A percentile compares a stretch with the other conserved stretches of the same genome.
phyloP scores from a whole-genome alignment of 495 filamentous ascomycete genomes.

The Tetracladium setigerum region DNA sequence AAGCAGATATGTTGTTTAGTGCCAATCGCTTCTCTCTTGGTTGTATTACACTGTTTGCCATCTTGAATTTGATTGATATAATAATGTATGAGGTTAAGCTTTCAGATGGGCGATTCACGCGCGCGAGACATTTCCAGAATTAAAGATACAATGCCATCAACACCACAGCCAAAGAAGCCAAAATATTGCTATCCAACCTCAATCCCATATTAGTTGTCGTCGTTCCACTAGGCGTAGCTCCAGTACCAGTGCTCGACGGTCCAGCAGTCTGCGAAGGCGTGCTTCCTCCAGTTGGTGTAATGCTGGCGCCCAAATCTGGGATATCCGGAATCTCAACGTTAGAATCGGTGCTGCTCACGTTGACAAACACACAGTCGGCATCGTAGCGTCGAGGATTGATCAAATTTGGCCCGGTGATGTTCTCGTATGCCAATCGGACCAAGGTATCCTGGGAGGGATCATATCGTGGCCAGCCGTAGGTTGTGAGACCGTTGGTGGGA shows the following conservation, averaged over 20 bases:
- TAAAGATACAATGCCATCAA: too few relatives aligned
- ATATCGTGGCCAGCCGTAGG: slow-evolving; percentile 30
- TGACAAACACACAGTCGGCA: slow-evolving; percentile 17
- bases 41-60: too few relatives aligned
- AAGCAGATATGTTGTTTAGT: too few relatives aligned
- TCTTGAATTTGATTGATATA: too few relatives aligned
- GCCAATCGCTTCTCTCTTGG: too few relatives aligned
- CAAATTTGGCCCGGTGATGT: slow-evolving; percentile 11
- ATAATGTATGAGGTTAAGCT: too few relatives aligned
- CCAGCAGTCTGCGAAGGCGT: not conserved
- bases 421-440: slow-evolving; percentile 16
- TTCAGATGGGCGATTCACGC: too few relatives aligned
- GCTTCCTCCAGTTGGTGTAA: slow-evolving; percentile 4
- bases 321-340: not conserved
- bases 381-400: slow-evolving; percentile 6
- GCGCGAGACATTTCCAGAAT: too few relatives aligned
- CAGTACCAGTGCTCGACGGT: not conserved
- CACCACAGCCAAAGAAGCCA: too few relatives aligned
- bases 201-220: not conserved
- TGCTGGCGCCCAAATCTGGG: slow-evolving; percentile 7
- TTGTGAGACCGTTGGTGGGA: slow-evolving; percentile 33
- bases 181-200: not conserved
- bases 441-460: slow-evolving; percentile 4
- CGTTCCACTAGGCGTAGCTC: not conserved
- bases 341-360: slow-evolving; percentile 6